Evolutionary conservation across 495 filamentous ascomycete species (phyloP), one percentile per base, ranked within the genome.

Genomic region (Aspergillus avenaceus): DNA sequence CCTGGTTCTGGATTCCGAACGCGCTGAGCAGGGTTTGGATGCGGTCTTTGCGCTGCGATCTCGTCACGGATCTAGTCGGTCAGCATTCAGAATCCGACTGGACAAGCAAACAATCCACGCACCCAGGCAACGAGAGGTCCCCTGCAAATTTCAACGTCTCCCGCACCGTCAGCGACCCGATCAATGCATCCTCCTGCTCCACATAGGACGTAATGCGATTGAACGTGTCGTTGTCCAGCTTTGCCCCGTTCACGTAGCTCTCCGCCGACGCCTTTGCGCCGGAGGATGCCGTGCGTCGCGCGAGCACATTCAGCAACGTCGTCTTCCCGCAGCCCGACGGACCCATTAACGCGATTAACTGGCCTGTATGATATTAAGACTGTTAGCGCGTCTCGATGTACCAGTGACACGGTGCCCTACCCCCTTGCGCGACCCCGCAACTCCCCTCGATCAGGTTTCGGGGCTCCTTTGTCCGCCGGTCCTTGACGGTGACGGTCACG

Each of bases 101-200:
- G n/a, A n/a, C n/a, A n/a, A n/a, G n/a, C n/a, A n/a, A n/a, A n/a
- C n/a, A n/a, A n/a, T n/a, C n/a, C n/a, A n/a, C n/a, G n/a, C n/a
- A 82, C 79, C 72, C 70, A 4, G 80, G 72, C n/a, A 85, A 58
- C 1, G 82, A 78, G 0, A 86, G 69, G 50, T 77, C 68, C 2
- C 73, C 75, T 5, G 86, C 82, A 62, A 92, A 91, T 50, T 82
- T 65, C 47, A 95, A 65, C 1, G 88, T 91, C 68, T 95, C 88
- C 16, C 72, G 72, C 11, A 90, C 86, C 0, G 87, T 91, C 51
- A 92, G 71, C 0, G 84, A 83, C 13, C 88, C 88, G 38, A 91
- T 85, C 5, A 95, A 71, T 3, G 86, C 80, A 73, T 95, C 88
- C 47, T 91, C 87, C 66, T 92, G 88, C 75, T 95, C 88, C 11